These are phyloP conservation scores for Solanum okadae DNA, from an alignment of 257 asterid species.

Conservation along the genomic window DNA sequence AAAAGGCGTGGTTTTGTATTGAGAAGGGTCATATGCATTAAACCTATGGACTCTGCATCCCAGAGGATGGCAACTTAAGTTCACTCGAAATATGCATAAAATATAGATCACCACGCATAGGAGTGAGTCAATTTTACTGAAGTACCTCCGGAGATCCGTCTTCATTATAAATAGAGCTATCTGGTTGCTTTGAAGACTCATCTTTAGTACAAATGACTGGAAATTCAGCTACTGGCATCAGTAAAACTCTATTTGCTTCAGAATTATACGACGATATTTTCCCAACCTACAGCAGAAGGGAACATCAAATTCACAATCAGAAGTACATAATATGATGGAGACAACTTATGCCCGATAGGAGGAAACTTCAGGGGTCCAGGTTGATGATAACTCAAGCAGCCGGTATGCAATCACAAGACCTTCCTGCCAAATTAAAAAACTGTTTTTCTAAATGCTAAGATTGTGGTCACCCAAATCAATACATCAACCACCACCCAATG, in stretches of 20 bases:
- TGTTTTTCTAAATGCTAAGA: not conserved
- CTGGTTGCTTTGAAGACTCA: slow-evolving; percentile 31
- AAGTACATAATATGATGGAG: not conserved
- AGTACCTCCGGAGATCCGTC: slow-evolving; percentile 89
- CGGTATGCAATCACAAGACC: slow-evolving; percentile 85
- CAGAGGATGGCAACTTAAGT: not conserved
- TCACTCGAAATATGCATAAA: not conserved
- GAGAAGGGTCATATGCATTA: not conserved
- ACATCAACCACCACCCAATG: not conserved
- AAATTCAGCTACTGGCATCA: slow-evolving; percentile 58
- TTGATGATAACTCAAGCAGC: slow-evolving; percentile 72
- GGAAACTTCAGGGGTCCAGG: slow-evolving; percentile 91
- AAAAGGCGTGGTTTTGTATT: not conserved
- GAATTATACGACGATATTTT: slow-evolving; percentile 44
- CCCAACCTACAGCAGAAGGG: slow-evolving; percentile 59
- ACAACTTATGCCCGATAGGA: slow-evolving; percentile 48
- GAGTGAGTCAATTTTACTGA: not conserved
- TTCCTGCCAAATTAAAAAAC: slow-evolving; percentile 34
- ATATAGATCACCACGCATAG: not conserved
- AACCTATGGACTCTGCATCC: not conserved
- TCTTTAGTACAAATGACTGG: slow-evolving; percentile 40
- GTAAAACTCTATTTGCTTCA: slow-evolving; percentile 29
- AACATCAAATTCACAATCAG: not conserved
- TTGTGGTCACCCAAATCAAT: not conserved
- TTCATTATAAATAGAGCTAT: slow-evolving; percentile 48